Evolutionary conservation across 257 asterid species (phyloP).

Genomic region (Solanum piurae): DNA sequence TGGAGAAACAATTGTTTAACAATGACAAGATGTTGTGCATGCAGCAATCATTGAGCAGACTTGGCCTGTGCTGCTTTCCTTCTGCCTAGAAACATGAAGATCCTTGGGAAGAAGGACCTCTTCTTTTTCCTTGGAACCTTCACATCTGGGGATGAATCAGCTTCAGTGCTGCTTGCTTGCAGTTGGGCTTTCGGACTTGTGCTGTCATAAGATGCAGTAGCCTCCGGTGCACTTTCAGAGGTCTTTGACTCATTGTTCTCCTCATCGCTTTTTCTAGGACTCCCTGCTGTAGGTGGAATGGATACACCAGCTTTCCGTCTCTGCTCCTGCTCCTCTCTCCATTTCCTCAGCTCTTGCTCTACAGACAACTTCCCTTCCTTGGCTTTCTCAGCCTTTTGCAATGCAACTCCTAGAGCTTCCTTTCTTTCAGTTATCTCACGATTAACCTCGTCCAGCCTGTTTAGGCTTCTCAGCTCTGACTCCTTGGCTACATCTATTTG

Average conservation of each 20-base stretch:
- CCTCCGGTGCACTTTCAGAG: constrained; percentile 13
- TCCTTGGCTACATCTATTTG: constrained; percentile 80
- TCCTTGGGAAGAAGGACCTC: constrained; percentile 42
- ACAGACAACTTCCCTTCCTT: constrained; percentile 66
- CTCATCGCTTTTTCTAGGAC: constrained; percentile 27
- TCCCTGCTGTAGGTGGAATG: constrained; percentile 9
- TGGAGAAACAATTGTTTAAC: neutral
- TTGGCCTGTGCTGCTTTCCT: constrained; percentile 29
- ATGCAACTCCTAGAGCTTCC: constrained; percentile 42
- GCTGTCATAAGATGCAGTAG: constrained; percentile 14
- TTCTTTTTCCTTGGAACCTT: constrained; percentile 48
- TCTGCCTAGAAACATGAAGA: constrained; percentile 41
- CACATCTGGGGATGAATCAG: constrained; percentile 39
- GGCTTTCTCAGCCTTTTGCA: constrained; percentile 64
- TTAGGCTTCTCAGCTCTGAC: constrained; percentile 55
- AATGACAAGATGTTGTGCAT: neutral
- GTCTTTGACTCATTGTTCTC: constrained; percentile 21
- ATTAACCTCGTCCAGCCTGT: constrained; percentile 62
- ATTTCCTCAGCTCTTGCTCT: constrained; percentile 75
- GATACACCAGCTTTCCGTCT: constrained; percentile 52
- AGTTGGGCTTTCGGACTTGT: constrained; percentile 32
- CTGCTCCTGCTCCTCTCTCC: constrained; percentile 81
- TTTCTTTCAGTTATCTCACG: constrained; percentile 39
- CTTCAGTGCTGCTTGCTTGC: constrained; percentile 32
- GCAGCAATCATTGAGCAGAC: constrained; percentile 10